Base-by-base conservation (phyloP, 2,329 filamentous ascomycete genomes). In the Bipolaris bicolor region DNA sequence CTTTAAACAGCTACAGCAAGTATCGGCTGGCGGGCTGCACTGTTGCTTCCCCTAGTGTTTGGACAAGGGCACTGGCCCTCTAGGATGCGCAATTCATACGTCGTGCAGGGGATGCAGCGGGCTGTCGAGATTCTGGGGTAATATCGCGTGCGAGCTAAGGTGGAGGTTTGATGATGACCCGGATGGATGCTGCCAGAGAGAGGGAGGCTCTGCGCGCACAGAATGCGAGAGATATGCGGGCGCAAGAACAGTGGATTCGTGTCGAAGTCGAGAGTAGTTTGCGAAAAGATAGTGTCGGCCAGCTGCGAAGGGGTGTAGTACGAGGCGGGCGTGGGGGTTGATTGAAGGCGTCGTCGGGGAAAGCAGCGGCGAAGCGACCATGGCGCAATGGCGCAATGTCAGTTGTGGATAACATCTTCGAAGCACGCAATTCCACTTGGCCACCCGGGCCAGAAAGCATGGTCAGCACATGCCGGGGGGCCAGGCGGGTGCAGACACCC, bases 141-240 rank as follows among this genome's bases (percentile, higher is more conserved):
- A 53, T 50, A 66, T 67, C 46, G 66, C 66, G 66, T 68, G 66
- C 64, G 52, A 57, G 60, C 47, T 45, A 29, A 60, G 22, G 39
- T 36, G 44, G 29, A 33, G 20, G 46, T 53, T 49, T 36, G 33
- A 46, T 48, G 37, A 5, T 39, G 49, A 58, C 41, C 22, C 52
- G 39, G 39, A 22, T 24, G 33, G 45, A 20, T 7, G 22, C 16
- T 36, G 41, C 49, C 45, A 45, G 49, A 48, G 47, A 48, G 57
- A 58, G 57, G 57, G 52, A 60, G 57, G 52, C 45, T 54, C 50
- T 48, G 36, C 41, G 20, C 44, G 45, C 26, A 44, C 16, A 29
- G 16, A 43, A 49, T 16, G 26, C 29, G 16, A n/a, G 15, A 33
- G 39, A 24, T 36, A 15, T 7, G 39, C 13, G 31, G 44, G 11